These are phyloP conservation scores for Geotrichum reessii DNA, from an alignment of 1,139 yeast genomes.

Conservation along the genomic window DNA sequence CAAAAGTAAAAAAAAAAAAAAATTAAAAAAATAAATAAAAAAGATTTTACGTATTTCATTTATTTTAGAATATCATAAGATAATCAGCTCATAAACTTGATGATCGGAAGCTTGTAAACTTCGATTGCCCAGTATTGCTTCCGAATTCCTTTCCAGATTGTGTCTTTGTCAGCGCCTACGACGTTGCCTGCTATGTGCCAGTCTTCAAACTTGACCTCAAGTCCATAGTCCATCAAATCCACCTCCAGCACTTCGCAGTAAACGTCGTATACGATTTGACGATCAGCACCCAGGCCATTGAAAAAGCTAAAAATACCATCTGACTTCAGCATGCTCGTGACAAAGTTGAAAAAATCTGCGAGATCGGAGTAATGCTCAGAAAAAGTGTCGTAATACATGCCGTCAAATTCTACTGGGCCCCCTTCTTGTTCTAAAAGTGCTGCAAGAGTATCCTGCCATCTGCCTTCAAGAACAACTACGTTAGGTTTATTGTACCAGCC, in stretches of 20 bases:
- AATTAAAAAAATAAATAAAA: no score
- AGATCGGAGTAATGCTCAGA: constrained; percentile 84
- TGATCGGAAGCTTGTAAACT: constrained; percentile 19
- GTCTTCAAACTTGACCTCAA: constrained; percentile 49
- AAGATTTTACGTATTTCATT: background rate
- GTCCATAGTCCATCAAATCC: constrained; percentile 75
- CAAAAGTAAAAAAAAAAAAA: no score
- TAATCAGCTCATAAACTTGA: constrained; percentile 16
- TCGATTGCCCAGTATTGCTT: constrained; percentile 58
- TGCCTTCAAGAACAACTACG: constrained; percentile 73
- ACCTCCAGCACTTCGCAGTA: constrained; percentile 75
- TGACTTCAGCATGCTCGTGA: constrained; percentile 78
- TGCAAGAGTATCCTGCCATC: constrained; percentile 85
- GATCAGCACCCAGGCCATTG: constrained; percentile 94
- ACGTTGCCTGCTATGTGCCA: constrained; percentile 24
- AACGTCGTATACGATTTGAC: constrained; percentile 83
- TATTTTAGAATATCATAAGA: background rate
- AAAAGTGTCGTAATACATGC: constrained; percentile 89
- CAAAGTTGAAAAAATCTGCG: constrained; percentile 73
- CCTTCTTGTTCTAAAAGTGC: constrained; percentile 45
- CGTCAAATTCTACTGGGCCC: constrained; percentile 70
- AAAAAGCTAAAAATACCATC: constrained; percentile 81
- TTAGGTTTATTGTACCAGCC: constrained; percentile 81
- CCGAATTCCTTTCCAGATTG: constrained; percentile 67
- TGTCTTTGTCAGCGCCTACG: constrained; percentile 20